phyloP scores from a whole-genome alignment of 2,329 filamentous ascomycete genomes.

The Aspergillus quadrilineatus region DNA sequence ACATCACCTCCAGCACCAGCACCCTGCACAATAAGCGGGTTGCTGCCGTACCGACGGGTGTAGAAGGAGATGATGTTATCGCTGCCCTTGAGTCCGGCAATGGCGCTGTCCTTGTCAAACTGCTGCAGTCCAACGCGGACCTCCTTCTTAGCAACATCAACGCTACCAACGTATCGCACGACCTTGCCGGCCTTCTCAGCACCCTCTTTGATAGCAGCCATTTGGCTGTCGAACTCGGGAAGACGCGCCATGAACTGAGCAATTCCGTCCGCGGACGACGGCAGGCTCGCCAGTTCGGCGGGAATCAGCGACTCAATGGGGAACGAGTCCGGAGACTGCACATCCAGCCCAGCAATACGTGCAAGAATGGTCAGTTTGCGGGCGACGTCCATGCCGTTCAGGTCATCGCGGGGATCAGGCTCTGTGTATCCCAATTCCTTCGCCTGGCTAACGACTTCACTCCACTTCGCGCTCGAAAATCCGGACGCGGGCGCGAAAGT shows the following conservation, averaged over 20 bases:
- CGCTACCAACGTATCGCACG: conserved; percentile 88
- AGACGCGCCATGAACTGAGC: conserved; percentile 83
- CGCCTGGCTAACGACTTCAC: conserved; percentile 84
- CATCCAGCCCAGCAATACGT: conserved; percentile 74
- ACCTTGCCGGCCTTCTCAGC: conserved; percentile 88
- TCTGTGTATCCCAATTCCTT: conserved; percentile 92
- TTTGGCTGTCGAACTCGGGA: conserved; percentile 79
- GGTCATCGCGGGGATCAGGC: conserved; percentile 80
- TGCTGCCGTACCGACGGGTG: conserved; percentile 87
- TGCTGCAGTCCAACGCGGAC: conserved; percentile 92
- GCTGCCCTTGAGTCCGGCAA: conserved; percentile 91
- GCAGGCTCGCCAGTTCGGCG: conserved; percentile 73
- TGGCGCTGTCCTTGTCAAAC: conserved; percentile 83
- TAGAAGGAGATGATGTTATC: conserved; percentile 99
- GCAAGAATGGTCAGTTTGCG: conserved; percentile 94
- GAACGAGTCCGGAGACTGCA: conserved; percentile 83
- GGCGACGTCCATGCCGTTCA: conserved; percentile 89
- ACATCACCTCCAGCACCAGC: conserved; percentile 92
- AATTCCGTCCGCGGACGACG: conserved; percentile 56
- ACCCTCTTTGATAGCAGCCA: conserved; percentile 83
- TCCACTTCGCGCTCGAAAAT: conserved; percentile 69
- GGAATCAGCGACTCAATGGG: conserved; percentile 93
- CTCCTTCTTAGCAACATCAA: conserved; percentile 75
- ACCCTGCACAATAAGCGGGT: conserved; percentile 91
- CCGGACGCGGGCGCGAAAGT: conserved; percentile 83